Conservation (phyloP, 2,329 filamentous ascomycete genomes). For the Curvularia hawaiiensis region DNA sequence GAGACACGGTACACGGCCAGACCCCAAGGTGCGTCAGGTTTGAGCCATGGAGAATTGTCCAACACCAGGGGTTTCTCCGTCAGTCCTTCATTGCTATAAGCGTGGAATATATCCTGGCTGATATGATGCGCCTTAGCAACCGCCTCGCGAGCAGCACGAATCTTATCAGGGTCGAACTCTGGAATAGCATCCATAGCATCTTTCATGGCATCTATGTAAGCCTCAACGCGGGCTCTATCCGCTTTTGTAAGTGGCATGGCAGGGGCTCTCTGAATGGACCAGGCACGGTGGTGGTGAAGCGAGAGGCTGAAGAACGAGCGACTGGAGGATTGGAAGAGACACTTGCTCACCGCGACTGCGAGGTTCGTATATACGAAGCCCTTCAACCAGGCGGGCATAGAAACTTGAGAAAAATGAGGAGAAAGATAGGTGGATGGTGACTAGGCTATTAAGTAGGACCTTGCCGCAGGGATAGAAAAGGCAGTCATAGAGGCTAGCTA, state of each 20-base stretch:
- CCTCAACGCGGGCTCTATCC: slow-evolving; percentile 4
- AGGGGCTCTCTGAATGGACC: not conserved
- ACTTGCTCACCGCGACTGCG: not conserved
- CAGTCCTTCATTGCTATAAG: not conserved
- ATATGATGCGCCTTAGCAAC: slow-evolving; percentile 4
- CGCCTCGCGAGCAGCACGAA: slow-evolving; percentile 3
- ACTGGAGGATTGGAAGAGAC: not conserved
- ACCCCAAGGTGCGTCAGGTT: slow-evolving; percentile 7
- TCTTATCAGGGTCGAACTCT: slow-evolving; percentile 3
- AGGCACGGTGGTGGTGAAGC: slow-evolving; percentile 1
- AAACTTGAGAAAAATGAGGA: not conserved
- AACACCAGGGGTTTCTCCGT: not conserved
- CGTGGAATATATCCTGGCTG: not conserved
- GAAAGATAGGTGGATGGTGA: not conserved
- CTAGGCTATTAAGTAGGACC: not conserved
- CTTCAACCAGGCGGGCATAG: not conserved
- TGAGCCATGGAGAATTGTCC: not conserved
- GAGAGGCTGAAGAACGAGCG: slow-evolving; percentile 5
- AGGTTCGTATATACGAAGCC: not conserved
- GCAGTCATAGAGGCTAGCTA: too few relatives aligned
- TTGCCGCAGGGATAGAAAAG: too few relatives aligned
- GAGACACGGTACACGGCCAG: slow-evolving; percentile 5
- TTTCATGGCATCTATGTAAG: not conserved
- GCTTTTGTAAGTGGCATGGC: slow-evolving; percentile 5
- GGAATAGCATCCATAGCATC: not conserved